Evolutionary conservation across 176 grass and related monocot species (phyloP), one percentile per base, ranked within the genome.

Genomic region (Tuctoria greenei): DNA sequence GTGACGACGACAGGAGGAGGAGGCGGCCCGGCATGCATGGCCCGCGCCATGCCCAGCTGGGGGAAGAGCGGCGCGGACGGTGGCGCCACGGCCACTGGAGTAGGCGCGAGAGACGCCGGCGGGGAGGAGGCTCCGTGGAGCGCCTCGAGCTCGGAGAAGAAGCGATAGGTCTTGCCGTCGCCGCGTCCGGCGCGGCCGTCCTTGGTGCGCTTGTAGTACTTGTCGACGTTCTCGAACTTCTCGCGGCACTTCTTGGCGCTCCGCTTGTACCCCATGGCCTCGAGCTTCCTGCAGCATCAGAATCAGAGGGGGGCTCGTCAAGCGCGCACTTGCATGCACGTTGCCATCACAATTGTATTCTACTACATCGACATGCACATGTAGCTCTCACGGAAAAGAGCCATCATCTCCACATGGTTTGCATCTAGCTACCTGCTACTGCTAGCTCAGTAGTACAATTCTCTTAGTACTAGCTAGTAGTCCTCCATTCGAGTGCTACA

Each of bases 151-250:
- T 97, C 91, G 71, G 77, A 81, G 88, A 97, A 97, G 86, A 93
- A 97, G 41, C 94, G 90, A 68, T 97, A 97, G 24, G 87, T 45
- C 72, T 87, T 90, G 27, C 94, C 90, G 64, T 91, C 88, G 34
- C 86, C 85, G 23, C 83, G 87, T 20, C 90, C 94, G 31, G 86
- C 79, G 41, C 92, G 81, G 59, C 90, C 86, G 74, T 93, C 90
- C 80, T 88, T 97, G 75, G 91, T 97, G 72, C 92, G 92, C 86
- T 93, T 93, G 84, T 97, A 97, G 86, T 97, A 97, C 71, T 97
- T 97, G 84, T 97, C 88, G 63, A 97, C 83, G 91, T 97, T 97
- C 77, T 97, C 94, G 76, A 97, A 83, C 45, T 97, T 97, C 84
- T 97, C 94, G 54, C 88, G 92, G 86, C 94, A 97, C 83, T 97